Evolutionary conservation across 2,329 filamentous ascomycete genomes (phyloP).

Genomic region (Huntiella decipiens): DNA sequence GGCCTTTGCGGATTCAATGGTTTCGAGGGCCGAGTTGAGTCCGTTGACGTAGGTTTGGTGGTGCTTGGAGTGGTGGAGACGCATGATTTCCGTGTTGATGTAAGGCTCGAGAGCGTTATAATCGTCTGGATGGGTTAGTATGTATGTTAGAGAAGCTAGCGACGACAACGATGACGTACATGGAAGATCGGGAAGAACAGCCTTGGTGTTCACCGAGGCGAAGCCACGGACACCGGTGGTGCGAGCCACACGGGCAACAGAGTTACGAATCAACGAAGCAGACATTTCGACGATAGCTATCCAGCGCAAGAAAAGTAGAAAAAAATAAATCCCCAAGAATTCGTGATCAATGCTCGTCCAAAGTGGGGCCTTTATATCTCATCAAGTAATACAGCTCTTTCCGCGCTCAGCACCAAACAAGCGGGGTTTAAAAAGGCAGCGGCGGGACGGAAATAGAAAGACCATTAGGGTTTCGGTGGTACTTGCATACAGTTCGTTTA

Average conservation of each 20-base stretch:
- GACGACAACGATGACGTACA: conserved; percentile 21
- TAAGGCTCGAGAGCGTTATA: conserved; percentile 79
- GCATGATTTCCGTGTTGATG: conserved; percentile 86
- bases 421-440: too few species aligned
- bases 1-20: conserved; percentile 44
- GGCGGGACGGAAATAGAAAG: too few species aligned
- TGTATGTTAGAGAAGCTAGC: not conserved
- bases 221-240: conserved; percentile 43
- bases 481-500: too few species aligned
- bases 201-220: conserved; percentile 66
- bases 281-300: conserved; percentile 38
- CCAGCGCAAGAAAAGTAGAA: not conserved
- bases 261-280: conserved; percentile 53
- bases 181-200: conserved; percentile 74
- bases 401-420: too few species aligned
- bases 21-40: conserved; percentile 63
- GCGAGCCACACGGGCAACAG: conserved; percentile 47
- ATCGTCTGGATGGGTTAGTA: conserved; percentile 46
- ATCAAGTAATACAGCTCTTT: too few species aligned
- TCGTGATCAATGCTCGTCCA: not conserved
- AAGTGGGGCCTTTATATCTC: not conserved
- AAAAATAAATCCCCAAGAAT: not conserved
- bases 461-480: too few species aligned
- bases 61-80: conserved; percentile 86
- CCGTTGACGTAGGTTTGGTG: conserved; percentile 86